Evolutionary conservation across 805 yeast genomes (phyloP), one percentile per base, ranked within the genome.

Genomic region (Ogataea populi-albae): DNA sequence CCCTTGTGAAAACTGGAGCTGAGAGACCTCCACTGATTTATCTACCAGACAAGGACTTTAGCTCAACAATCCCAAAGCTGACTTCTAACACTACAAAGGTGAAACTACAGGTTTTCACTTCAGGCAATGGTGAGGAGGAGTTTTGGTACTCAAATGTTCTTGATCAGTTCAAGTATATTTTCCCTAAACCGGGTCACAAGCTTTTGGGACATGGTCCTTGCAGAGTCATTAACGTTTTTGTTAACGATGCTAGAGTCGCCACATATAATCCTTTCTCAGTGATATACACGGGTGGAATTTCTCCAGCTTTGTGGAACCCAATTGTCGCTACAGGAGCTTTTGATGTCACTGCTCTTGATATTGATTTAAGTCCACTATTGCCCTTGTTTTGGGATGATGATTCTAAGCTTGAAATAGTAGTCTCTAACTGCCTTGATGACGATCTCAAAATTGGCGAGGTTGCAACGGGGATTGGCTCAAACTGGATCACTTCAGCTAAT

Each of bases 231-330:
- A 77, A 81, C 46, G 76, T 84, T 4, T 80, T 66, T 44, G 62
- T 81, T 30, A 71, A 79, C 46, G 86, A 74, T 20, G 47, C 66
- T 17, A 69, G 81, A 33, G 72, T 86, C 6, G 81, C 81, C 2
- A 63, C 78, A 3, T 73, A 72, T 19, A 65, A 78, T 17, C 94
- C 95, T 2, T 77, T 74, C 46, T 89, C 91, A 1, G 75, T 79
- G 6, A 71, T 87, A 11, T 87, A 70, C 61, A 78, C 95, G 1
- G 95, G 95, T 5, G 95, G 95, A 2, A 62, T 79, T 22, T 74
- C 88, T 2, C 95, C 96, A 1, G 69, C 81, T 4, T 62, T 86
- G 30, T 87, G 96, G 96, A 69, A 73, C 32, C 86, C 94, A 3
- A 75, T 84, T 42, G 95, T 86, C 5, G 79, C 86, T 3, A 69